These are phyloP conservation scores for Quercus dentata DNA, from an alignment of 306 rosid species.

Conservation along the genomic window DNA sequence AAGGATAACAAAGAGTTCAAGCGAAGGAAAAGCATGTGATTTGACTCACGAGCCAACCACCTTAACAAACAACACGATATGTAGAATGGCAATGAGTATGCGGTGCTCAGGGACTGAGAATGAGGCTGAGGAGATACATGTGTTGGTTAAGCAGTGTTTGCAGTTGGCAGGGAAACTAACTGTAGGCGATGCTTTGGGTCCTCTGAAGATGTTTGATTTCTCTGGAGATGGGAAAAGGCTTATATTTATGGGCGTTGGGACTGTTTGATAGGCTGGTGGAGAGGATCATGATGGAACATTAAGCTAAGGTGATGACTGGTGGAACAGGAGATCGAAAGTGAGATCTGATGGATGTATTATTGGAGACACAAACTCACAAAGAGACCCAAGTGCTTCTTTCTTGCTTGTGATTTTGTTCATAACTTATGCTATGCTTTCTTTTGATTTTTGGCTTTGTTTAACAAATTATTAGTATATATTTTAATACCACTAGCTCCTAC, in stretches of 20 bases:
- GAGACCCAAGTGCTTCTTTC: constrained; percentile 5
- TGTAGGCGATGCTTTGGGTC: constrained; percentile 62
- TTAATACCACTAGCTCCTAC: too few relatives aligned
- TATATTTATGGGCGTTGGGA: constrained; percentile 5
- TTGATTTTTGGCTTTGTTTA: too few relatives aligned
- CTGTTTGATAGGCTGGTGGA: constrained; percentile 52
- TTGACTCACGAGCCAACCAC: constrained; percentile 31
- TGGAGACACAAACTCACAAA: constrained; percentile 24
- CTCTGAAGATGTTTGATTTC: constrained; percentile 51
- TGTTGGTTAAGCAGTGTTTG: constrained; percentile 32
- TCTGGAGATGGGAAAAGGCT: constrained; percentile 51
- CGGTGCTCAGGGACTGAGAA: constrained; percentile 25
- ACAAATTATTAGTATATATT: too few relatives aligned
- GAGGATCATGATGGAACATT: constrained; percentile 48
- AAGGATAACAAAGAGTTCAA: constrained; percentile 16
- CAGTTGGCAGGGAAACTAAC: constrained; percentile 50
- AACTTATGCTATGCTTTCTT: too few relatives aligned
- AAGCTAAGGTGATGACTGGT: constrained; percentile 12
- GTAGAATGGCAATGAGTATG: constrained; percentile 57
- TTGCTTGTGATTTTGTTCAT: too few relatives aligned
- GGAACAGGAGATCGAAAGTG: neutral
- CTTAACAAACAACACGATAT: constrained; percentile 44
- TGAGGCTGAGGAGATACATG: constrained; percentile 37
- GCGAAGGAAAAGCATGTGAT: constrained; percentile 18
- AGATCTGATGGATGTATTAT: constrained; percentile 59